Evolutionary conservation across 257 asterid species (phyloP), one percentile per base, ranked within the genome.

Genomic region (Prunella vulgaris): DNA sequence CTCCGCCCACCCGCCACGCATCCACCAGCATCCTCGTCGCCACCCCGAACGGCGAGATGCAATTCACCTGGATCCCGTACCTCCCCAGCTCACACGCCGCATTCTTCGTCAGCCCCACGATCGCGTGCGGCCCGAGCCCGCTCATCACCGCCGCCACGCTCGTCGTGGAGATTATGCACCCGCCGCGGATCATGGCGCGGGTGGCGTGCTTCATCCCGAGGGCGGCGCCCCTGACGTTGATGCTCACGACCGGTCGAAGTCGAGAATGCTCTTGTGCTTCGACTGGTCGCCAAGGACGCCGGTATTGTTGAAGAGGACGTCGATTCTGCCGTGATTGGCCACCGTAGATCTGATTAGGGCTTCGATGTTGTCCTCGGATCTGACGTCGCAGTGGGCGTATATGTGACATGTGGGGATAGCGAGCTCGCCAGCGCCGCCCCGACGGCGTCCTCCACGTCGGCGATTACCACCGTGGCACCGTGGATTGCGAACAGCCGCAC

Each of bases 41-140:
- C 70, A 88, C 97, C 1, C 97, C 97, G 42, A 91, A 91, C 8
- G 97, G 97, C 35, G 96, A 91, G 1, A 91, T 85, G 82, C 97
- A 85, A 30, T 91, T 91, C 0, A 88, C 97, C 46, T 96, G 48
- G 1, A 91, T 87, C 30, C 97, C 97, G 7, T 85, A 80, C 38
- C 80, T 54, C 1, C 97, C 97, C 57, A 91, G 69, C 70, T 91
- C 97, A 15, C 95, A 88, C 5, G 96, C 96, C 48, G 83, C 85
- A 42, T 91, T 91, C 77, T 87, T 85, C 2, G 88, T 82, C 44
- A 91, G 72, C 75, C 96, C 97, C 0, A 91, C 88, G 0, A 91
- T 77, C 7, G 97, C 97, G 68, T 91, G 95, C 4, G 97, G 96
- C 22, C 95, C 96, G 1, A 91, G 62, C 15, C 97, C 96, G 4